Conservation (phyloP, 352 stramenopile genomes). For the Globisporangium barbulae region DNA sequence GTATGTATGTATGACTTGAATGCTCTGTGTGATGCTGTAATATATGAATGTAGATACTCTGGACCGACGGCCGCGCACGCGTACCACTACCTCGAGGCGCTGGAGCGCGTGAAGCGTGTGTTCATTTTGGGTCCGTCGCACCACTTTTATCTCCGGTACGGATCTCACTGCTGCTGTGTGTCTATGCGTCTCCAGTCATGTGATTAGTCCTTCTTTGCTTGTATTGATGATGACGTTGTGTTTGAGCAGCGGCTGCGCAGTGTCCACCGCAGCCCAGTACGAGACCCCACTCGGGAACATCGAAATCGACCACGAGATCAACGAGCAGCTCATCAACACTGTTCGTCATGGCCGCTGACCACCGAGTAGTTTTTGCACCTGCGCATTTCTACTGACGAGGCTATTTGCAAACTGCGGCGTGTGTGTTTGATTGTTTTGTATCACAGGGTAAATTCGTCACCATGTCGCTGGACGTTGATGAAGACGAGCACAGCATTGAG, state of each 20-base stretch:
- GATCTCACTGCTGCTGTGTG: not conserved
- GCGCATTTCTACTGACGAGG: not conserved
- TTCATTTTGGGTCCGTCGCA: constrained; percentile 96
- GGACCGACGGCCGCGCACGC: constrained; percentile 92
- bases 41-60: constrained; percentile 77
- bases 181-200: not conserved
- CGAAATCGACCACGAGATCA: constrained; percentile 87
- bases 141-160: constrained; percentile 93
- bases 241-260: constrained; percentile 58
- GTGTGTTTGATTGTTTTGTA: constrained; percentile 1
- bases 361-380: not conserved
- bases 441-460: constrained; percentile 65
- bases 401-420: too few relatives aligned
- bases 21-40: not conserved
- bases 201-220: not conserved
- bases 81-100: constrained; percentile 87
- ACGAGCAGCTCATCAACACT: constrained; percentile 83
- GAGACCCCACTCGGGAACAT: constrained; percentile 95
- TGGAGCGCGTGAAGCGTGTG: constrained; percentile 65
- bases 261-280: constrained; percentile 84
- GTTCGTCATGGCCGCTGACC: constrained; percentile 21
- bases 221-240: not conserved
- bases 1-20: not conserved
- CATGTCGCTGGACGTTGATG: constrained; percentile 88
- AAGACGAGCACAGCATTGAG: constrained; percentile 96